Evolutionary conservation across 805 yeast species (phyloP), one percentile per base, ranked within the genome.

Genomic region (Schizosaccharomyces osmophilus): DNA sequence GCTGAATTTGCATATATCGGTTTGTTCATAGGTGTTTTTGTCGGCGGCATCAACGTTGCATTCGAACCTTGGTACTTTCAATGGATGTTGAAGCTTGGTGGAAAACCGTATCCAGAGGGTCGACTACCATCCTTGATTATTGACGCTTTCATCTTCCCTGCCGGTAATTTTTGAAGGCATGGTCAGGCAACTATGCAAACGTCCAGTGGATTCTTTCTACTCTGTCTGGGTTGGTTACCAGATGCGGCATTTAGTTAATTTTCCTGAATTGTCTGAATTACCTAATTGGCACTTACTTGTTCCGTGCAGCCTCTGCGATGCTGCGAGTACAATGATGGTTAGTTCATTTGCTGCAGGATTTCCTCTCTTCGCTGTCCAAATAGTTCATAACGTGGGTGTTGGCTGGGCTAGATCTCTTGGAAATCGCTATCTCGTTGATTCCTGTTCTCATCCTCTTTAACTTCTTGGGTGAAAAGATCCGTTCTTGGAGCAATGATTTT

Each of bases 1-100:
- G 81, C 79, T 17, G 85, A 84, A 64, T 68, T 80, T 32, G 95
- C 95, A 22, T 88, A 86, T 74, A 69, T 87, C 62, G 83, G 85
- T n/a, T 74, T 87, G 70, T 78, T 84, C 59, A 68, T 85, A 59
- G 95, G 96, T 62, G 75, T 82, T 72, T 42, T 78, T 5, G 54
- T 80, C 36, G 86, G 88, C 62, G 63, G 69, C 0, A 72, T 73
- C 63, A 77, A 82, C 67, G 72, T 82, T 59, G 74, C 71, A 67
- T 36, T 58, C 22, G 93, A 86, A 67, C 76, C 72, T 11, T 70
- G 72, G 43, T 80, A 77, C 67, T 63, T 67, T 22, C 65, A 65
- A 39, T 66, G 78, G 61, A 71, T 72, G 1, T 71, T 63, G 5
- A 69, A 67, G 55, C 80, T 81, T 65, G 72, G 72, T 22, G 85